Evolutionary conservation across 129 eudicot genomes (phyloP).

Genomic region (Tanacetum coccineum): DNA sequence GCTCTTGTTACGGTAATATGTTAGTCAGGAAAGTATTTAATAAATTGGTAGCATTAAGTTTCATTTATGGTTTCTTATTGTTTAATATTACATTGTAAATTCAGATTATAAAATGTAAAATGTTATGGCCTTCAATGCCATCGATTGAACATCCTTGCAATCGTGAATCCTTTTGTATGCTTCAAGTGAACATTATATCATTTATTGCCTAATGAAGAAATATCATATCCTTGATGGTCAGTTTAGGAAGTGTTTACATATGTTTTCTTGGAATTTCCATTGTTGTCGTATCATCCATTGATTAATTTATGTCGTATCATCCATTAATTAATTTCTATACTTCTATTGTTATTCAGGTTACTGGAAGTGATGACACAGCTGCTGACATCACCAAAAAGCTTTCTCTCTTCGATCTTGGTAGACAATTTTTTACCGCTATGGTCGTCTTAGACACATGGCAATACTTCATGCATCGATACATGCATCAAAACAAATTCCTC

Average conservation of each 20-base stretch:
- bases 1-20: too few relatives aligned
- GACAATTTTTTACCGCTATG: slow-evolving; percentile 73
- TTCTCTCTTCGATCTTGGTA: slow-evolving; percentile 44
- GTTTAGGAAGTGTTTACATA: background rate
- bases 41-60: too few relatives aligned
- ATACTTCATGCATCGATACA: slow-evolving; percentile 82
- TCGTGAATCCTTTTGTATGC: too few relatives aligned
- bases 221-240: background rate
- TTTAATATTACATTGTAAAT: too few relatives aligned
- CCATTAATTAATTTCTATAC: background rate
- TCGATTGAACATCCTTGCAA: too few relatives aligned
- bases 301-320: background rate
- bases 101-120: too few relatives aligned
- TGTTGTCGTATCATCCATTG: background rate
- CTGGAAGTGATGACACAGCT: slow-evolving; percentile 44
- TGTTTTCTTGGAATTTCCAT: background rate
- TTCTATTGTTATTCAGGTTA: slow-evolving; percentile 37
- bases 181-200: too few relatives aligned
- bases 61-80: too few relatives aligned
- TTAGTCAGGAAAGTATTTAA: too few relatives aligned
- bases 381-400: slow-evolving; percentile 24
- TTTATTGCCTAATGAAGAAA: too few relatives aligned
- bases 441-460: slow-evolving; percentile 79
- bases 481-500: slow-evolving; percentile 89
- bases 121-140: too few relatives aligned